These are phyloP conservation scores for Eimeria necatrix DNA, from an alignment of 169 alveolate species.

Conservation along the genomic window DNA sequence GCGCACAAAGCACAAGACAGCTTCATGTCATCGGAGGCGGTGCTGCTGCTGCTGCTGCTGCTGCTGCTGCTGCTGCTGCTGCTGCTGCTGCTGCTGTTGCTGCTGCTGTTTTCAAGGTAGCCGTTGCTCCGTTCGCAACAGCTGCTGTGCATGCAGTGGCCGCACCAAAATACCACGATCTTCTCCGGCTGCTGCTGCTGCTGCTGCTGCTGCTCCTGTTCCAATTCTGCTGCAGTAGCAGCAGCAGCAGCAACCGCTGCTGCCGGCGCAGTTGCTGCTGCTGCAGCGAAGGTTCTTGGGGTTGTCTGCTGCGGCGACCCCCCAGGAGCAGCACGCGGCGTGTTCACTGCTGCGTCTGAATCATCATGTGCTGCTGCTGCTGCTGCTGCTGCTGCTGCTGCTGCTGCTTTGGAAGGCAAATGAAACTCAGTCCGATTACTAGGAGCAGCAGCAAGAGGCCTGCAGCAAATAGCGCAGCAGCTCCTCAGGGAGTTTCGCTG, in stretches of 20 bases:
- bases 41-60: neutral
- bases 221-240: neutral
- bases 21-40: neutral
- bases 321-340: neutral
- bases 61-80: neutral
- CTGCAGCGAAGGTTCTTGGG: neutral
- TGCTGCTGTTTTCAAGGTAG: neutral
- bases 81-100: neutral
- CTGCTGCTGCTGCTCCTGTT: neutral
- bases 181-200: neutral
- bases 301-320: neutral
- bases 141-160: slow-evolving; percentile 50
- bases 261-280: neutral
- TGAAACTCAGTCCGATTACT: neutral
- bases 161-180: slow-evolving; percentile 24
- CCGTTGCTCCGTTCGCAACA: slow-evolving; percentile 7
- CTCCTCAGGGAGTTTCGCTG: neutral
- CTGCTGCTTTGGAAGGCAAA: neutral
- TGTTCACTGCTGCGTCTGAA: neutral
- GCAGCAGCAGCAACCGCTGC: neutral
- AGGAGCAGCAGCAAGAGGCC: slow-evolving; percentile 14
- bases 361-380: slow-evolving; percentile 10
- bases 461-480: slow-evolving; percentile 30
- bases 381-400: slow-evolving; percentile 35
- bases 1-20: neutral